Conservation (phyloP, 179 eudicot species). For the Beta macrorhiza region DNA sequence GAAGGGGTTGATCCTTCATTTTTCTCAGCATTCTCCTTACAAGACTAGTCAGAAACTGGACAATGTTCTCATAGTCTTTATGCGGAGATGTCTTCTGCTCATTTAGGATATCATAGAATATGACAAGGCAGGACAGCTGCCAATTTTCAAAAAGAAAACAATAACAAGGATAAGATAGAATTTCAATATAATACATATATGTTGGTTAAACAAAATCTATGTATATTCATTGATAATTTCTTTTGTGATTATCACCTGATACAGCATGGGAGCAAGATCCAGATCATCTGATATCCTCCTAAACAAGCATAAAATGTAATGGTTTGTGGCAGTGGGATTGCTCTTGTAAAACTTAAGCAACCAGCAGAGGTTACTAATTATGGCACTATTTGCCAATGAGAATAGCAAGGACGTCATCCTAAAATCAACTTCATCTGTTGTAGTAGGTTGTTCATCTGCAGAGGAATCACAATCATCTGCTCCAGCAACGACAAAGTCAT, state of each 20-base stretch:
- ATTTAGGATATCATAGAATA: conserved; percentile 71
- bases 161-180: conserved; percentile 24
- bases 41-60: conserved; percentile 65
- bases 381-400: conserved; percentile 59
- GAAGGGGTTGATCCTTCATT: conserved; percentile 91
- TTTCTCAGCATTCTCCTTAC: conserved; percentile 88
- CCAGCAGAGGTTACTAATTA: conserved; percentile 78
- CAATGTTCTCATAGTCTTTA: conserved; percentile 70
- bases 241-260: conserved; percentile 63
- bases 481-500: conserved; percentile 18
- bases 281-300: conserved; percentile 85
- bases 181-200: neutral
- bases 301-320: conserved; percentile 66
- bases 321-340: conserved; percentile 79
- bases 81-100: conserved; percentile 78
- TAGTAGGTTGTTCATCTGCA: conserved; percentile 60
- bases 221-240: neutral
- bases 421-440: conserved; percentile 79
- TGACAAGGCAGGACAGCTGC: conserved; percentile 78
- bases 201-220: neutral
- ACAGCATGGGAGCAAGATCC: conserved; percentile 93
- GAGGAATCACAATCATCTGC: conserved; percentile 66
- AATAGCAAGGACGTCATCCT: conserved; percentile 68
- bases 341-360: conserved; percentile 81
- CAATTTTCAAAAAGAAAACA: conserved; percentile 22